These are phyloP conservation scores for Novakomyces olei DNA, from an alignment of 805 yeast genomes.

Conservation along the genomic window DNA sequence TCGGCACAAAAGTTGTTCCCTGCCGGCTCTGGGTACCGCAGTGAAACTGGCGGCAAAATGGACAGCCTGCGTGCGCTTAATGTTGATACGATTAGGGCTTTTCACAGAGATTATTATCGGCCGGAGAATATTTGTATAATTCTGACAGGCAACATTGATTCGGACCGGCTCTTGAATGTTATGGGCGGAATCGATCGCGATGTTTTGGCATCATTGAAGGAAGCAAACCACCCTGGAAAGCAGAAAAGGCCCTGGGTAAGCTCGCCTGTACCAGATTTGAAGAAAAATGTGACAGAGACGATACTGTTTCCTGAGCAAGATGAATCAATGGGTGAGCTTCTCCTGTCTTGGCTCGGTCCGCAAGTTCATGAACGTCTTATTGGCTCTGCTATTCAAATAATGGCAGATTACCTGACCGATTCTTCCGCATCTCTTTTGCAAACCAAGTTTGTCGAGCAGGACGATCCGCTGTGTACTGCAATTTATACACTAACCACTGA, in stretches of 20 bases:
- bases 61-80: conserved; percentile 50
- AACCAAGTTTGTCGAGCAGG: conserved; percentile 53
- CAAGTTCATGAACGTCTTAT: conserved; percentile 26
- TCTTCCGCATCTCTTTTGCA: conserved; percentile 57
- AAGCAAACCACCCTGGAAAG: conserved; percentile 11
- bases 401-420: conserved; percentile 55
- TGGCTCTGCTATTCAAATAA: conserved; percentile 46
- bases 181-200: conserved; percentile 40
- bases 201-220: conserved; percentile 23
- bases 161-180: conserved; percentile 38
- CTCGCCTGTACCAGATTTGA: conserved; percentile 22
- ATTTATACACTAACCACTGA: conserved; percentile 54
- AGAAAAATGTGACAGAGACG: conserved; percentile 19
- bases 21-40: conserved; percentile 48
- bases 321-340: conserved; percentile 58
- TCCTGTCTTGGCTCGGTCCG: conserved; percentile 70
- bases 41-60: conserved; percentile 86
- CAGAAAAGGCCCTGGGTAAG: conserved; percentile 45
- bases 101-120: conserved; percentile 49
- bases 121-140: conserved; percentile 70
- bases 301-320: conserved; percentile 77
- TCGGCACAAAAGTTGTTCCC: conserved; percentile 15
- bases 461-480: conserved; percentile 58
- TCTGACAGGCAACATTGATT: conserved; percentile 69
- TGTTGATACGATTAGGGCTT: conserved; percentile 50